phyloP scores from a whole-genome alignment of 148 eudicot genomes.

The Rheum nobile region DNA sequence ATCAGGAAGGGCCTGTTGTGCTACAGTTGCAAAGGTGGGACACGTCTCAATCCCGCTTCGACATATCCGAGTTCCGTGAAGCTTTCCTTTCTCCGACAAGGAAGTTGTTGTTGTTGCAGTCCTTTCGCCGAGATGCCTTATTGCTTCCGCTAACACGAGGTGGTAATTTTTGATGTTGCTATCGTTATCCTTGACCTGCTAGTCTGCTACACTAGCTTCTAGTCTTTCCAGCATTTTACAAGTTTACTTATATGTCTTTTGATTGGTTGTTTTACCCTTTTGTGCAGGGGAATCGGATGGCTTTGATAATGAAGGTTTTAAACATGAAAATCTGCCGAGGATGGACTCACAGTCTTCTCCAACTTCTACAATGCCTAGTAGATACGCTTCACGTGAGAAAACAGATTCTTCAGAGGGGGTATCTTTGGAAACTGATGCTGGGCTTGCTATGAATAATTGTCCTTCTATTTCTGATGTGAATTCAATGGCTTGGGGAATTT shows the following conservation, averaged over 20 bases:
- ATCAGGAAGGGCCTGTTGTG: constrained; percentile 47
- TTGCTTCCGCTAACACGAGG: constrained; percentile 61
- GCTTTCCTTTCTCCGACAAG: constrained; percentile 84
- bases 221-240: not conserved
- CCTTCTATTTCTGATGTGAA: constrained; percentile 54
- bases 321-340: constrained; percentile 19
- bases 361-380: constrained; percentile 17
- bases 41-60: constrained; percentile 28
- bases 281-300: constrained; percentile 1
- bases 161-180: constrained; percentile 2
- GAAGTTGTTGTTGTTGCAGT: constrained; percentile 55
- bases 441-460: constrained; percentile 23
- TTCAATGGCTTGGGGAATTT: constrained; percentile 83
- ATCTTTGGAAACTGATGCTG: constrained; percentile 23
- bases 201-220: not conserved
- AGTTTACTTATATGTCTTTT: not conserved
- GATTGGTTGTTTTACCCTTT: not conserved
- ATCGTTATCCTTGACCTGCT: not conserved
- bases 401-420: constrained; percentile 25
- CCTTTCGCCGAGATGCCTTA: constrained; percentile 52
- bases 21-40: constrained; percentile 81
- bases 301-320: constrained; percentile 21
- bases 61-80: constrained; percentile 55
- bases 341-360: constrained; percentile 20
- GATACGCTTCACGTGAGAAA: constrained; percentile 24